Percentiles rank a stretch among this genome's conserved stretches.
Conservation (phyloP, 2,329 filamentous ascomycete genomes). For the Fusarium oligoseptatum region DNA sequence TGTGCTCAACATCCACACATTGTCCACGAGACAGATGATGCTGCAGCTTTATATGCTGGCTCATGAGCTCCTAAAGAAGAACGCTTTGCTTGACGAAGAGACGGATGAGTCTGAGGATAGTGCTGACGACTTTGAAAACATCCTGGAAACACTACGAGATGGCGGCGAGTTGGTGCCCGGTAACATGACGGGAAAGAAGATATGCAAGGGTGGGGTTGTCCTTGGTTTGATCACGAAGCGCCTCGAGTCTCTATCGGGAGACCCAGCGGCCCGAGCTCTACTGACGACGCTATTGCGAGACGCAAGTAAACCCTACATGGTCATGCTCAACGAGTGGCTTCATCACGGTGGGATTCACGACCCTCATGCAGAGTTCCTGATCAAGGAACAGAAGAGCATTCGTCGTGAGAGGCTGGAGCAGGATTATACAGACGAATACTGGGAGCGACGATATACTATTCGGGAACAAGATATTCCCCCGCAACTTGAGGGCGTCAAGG, state of each 20-base stretch:
- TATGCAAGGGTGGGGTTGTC: constrained; percentile 98
- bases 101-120: constrained; percentile 79
- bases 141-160: constrained; percentile 89
- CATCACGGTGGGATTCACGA: constrained; percentile 97
- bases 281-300: constrained; percentile 87
- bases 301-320: constrained; percentile 94
- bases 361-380: constrained; percentile 91
- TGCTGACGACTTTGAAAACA: constrained; percentile 89
- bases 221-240: constrained; percentile 87
- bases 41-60: constrained; percentile 89
- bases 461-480: constrained; percentile 92
- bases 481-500: constrained; percentile 89
- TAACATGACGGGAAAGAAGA: constrained; percentile 86
- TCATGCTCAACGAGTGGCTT: constrained; percentile 98
- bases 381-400: constrained; percentile 97
- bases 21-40: constrained; percentile 92
- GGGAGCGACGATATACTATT: constrained; percentile 97
- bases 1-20: constrained; percentile 90
- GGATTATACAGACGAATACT: constrained; percentile 99
- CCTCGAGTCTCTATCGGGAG: constrained; percentile 90
- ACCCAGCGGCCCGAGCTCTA: constrained; percentile 86
- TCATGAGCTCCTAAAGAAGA: constrained; percentile 88
- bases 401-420: constrained; percentile 90
- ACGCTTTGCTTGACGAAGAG: constrained; percentile 87
- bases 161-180: constrained; percentile 85